These are phyloP conservation scores for Capsella rubella DNA, from an alignment of 441 rosid genomes.

Conservation along the genomic window DNA sequence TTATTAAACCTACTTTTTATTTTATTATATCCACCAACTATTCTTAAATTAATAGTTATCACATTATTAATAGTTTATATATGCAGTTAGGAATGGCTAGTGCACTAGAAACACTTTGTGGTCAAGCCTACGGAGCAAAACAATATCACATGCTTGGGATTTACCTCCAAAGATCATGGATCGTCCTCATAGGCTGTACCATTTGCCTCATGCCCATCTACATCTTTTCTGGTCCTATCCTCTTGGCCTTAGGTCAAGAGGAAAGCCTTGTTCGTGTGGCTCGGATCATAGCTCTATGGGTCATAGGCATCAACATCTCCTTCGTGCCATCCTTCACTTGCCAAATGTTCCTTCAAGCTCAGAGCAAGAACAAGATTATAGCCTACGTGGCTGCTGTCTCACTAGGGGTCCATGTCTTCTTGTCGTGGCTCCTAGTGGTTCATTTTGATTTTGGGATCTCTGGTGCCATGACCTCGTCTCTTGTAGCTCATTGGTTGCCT, in stretches of 20 bases:
- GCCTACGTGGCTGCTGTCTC: constrained; percentile 63
- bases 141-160: constrained; percentile 79
- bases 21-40: too few relatives aligned
- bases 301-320: constrained; percentile 55
- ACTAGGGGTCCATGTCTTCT: constrained; percentile 50
- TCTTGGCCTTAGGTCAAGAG: constrained; percentile 67
- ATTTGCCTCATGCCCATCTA: constrained; percentile 58
- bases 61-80: too few relatives aligned
- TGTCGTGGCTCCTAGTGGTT: constrained; percentile 69
- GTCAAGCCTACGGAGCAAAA: constrained; percentile 80
- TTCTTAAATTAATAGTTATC: too few relatives aligned
- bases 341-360: constrained; percentile 46
- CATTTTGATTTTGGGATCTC: constrained; percentile 57
- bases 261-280: constrained; percentile 50
- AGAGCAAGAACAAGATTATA: constrained; percentile 59
- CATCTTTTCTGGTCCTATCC: constrained; percentile 56
- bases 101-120: constrained; percentile 77
- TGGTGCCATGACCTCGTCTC: constrained; percentile 63
- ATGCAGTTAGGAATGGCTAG: constrained; percentile 84
- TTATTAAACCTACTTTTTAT: too few relatives aligned
- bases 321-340: constrained; percentile 43
- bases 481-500: constrained; percentile 69
- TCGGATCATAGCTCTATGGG: constrained; percentile 55
- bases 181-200: constrained; percentile 48
- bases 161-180: constrained; percentile 81